Base-by-base conservation (phyloP, 1,139 yeast genomes). In the Suhomyces anneliseae region DNA sequence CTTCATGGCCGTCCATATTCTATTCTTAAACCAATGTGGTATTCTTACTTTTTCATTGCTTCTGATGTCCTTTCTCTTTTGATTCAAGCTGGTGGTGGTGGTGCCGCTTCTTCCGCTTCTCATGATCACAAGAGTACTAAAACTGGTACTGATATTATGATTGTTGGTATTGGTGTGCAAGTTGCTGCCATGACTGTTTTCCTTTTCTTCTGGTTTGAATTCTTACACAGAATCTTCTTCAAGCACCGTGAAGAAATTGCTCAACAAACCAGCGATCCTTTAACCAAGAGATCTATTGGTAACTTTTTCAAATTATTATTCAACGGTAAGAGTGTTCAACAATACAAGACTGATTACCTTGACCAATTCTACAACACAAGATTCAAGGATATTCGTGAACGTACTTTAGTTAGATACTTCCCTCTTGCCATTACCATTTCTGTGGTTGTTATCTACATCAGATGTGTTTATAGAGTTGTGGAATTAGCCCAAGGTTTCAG, bases 61-160 rank as follows among this genome's bases (percentile, higher is more conserved):
- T 74, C 81, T 54, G 96, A 90, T 58, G 72, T 87, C 10, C 59
- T 86, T 8, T 82, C 96, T 1, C 74, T 90, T 51, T 65, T 84
- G 11, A 66, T 90, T 34, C 97, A 90, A 64, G 97, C 89, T 6
- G 82, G 77, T 27, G 97, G 97, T 34, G 90, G 89, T 46, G 96
- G 92, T 50, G 79, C 84, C 55, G 85, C 90, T 3, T 82, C 95
- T 1, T 71, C 77, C 33, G 79, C 81, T 0, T 68, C 80, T 9
- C 60, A 72, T 19, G 59, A 65, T 4, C 62, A 66, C 26, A 57
- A 66, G 27, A 60, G 65, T 47, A 60, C 82, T 0, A 64, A 60
- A 1, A 64, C 72, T 0, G 98, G 97, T 34, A 79, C 89, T 0
- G 74, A 87, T 64, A 72, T 85, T 46, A 88, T 90, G 87, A 82